These are phyloP conservation scores for Hirsutella thompsonii DNA, from an alignment of 2,329 filamentous ascomycete genomes.

Conservation along the genomic window DNA sequence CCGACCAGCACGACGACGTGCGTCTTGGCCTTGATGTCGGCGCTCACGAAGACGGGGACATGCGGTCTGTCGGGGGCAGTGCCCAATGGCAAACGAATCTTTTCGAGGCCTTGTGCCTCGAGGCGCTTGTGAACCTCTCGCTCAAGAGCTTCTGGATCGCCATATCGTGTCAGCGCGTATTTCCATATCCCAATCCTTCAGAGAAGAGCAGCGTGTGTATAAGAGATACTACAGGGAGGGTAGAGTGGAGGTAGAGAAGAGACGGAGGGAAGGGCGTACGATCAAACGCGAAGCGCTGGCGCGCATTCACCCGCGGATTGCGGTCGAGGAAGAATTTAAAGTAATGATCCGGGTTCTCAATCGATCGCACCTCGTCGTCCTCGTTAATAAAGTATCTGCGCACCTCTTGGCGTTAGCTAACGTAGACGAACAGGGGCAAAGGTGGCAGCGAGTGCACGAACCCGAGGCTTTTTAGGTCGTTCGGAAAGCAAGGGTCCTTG, in stretches of 20 bases:
- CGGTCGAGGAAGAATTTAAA: constrained; percentile 65
- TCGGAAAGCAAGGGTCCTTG: constrained; percentile 52
- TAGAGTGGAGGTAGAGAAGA: no score
- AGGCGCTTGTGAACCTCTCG: constrained; percentile 51
- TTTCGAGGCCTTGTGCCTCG: constrained; percentile 42
- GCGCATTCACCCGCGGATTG: constrained; percentile 64
- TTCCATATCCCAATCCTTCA: no score
- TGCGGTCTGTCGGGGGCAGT: constrained; percentile 37
- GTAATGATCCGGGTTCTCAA: constrained; percentile 51
- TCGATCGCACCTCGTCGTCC: constrained; percentile 60
- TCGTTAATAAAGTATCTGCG: constrained; percentile 62
- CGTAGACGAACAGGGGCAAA: background rate
- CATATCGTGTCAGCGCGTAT: background rate
- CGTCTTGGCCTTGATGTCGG: constrained; percentile 38
- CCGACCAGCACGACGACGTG: constrained; percentile 63
- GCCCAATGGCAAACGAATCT: constrained; percentile 47
- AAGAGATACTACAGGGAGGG: no score
- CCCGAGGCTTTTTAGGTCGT: constrained; percentile 60
- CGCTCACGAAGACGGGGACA: constrained; percentile 49
- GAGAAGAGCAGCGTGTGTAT: no score
- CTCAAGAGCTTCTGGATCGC: constrained; percentile 50
- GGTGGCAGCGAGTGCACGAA: constrained; percentile 18
- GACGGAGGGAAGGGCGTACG: constrained; percentile 32
- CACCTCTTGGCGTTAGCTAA: background rate
- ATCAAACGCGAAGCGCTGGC: constrained; percentile 64